Percentiles rank a stretch among this genome's conserved stretches.
Conservation (phyloP, 441 rosid genomes). For the Macaranga tanarius region DNA sequence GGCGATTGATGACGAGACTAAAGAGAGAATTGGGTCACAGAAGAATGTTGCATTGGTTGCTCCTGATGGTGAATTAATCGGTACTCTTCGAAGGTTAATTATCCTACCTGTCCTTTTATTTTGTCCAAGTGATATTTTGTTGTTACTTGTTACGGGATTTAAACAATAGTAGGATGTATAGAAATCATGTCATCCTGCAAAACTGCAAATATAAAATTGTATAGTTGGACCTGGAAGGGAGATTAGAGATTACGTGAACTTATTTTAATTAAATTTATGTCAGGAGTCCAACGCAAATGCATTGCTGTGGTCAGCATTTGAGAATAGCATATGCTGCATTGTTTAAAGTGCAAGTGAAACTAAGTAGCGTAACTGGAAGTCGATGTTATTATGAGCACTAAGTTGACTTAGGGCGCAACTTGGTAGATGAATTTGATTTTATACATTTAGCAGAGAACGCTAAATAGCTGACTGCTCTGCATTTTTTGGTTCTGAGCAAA, state of each 20-base stretch:
- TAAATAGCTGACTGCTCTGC: neutral
- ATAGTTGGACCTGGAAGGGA: neutral
- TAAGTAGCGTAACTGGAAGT: neutral
- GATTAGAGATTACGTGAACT: neutral
- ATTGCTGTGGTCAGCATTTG: neutral
- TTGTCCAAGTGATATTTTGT: neutral
- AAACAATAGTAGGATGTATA: neutral
- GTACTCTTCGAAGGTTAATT: slow-evolving; percentile 60
- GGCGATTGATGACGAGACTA: slow-evolving; percentile 75
- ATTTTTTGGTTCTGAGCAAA: neutral
- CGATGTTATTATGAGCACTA: neutral
- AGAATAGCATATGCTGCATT: neutral
- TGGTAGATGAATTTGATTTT: neutral
- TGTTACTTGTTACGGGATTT: neutral
- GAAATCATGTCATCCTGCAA: neutral
- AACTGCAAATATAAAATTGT: neutral
- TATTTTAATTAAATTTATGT: slow-evolving; percentile 1
- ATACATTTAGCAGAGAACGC: neutral
- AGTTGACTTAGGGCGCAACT: neutral
- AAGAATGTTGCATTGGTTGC: slow-evolving; percentile 54
- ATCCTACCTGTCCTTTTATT: neutral
- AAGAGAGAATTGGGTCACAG: slow-evolving; percentile 61
- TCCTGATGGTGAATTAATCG: slow-evolving; percentile 64
- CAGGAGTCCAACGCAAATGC: neutral
- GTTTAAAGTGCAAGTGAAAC: too few relatives aligned